phyloP scores from a whole-genome alignment of 2,329 filamentous ascomycete genomes.

The Myriosclerotinia scirpicola region DNA sequence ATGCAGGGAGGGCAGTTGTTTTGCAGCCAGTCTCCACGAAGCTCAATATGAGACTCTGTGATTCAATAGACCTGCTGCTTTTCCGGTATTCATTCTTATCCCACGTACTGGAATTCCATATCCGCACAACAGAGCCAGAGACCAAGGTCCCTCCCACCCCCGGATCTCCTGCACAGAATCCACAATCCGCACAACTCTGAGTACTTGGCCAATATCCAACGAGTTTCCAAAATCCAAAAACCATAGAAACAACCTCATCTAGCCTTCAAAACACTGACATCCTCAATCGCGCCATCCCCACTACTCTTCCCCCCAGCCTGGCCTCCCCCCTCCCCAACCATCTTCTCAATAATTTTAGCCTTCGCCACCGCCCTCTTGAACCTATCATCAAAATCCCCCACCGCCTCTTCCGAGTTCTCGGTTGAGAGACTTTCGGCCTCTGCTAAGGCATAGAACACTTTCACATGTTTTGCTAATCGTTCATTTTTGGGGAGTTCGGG shows the following conservation, averaged over 20 bases:
- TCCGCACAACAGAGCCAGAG: no score
- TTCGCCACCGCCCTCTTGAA: conserved; percentile 82
- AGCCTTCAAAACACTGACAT: conserved; percentile 42
- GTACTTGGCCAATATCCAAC: no score
- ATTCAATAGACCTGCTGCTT: neutral
- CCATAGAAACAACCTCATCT: conserved; percentile 4
- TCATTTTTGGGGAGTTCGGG: conserved; percentile 54
- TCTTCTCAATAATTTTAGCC: conserved; percentile 78
- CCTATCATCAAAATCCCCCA: conserved; percentile 88
- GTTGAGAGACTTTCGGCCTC: conserved; percentile 76
- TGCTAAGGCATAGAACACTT: conserved; percentile 71
- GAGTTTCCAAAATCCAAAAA: neutral
- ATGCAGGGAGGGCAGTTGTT: no score
- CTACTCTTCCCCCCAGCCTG: conserved; percentile 24
- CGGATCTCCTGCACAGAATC: neutral
- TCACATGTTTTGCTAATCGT: conserved; percentile 74
- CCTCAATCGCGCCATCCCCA: conserved; percentile 49
- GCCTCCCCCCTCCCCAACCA: conserved; percentile 49
- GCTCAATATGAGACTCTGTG: neutral
- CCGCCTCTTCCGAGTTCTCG: conserved; percentile 82
- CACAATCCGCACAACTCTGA: neutral
- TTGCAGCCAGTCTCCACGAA: neutral
- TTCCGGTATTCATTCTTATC: neutral
- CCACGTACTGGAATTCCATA: neutral
- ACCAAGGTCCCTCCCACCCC: neutral